phyloP scores from a whole-genome alignment of 1,284 basidiomycete genomes.

The Apiotrichum gamsii region DNA sequence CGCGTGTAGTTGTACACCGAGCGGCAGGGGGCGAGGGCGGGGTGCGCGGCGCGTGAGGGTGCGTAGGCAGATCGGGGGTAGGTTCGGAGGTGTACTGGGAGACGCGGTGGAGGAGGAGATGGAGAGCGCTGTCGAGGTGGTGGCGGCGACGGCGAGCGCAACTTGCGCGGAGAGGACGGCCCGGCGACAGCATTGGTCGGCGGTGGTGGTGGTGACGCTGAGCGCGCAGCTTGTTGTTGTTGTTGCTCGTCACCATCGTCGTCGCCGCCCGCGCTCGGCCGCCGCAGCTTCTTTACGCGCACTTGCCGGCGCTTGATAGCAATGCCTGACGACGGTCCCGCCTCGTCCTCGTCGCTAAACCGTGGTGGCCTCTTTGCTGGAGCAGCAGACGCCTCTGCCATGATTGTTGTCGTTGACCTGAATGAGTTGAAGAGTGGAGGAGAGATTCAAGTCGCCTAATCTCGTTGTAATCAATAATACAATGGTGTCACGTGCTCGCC shows the following conservation, averaged over 20 bases:
- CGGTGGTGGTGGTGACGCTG: conserved; percentile 5
- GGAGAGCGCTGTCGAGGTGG: conserved; percentile 3
- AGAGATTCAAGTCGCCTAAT: too few species aligned
- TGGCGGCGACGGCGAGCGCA: not conserved
- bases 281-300: conserved; percentile 34
- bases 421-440: not conserved
- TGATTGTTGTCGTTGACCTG: not conserved
- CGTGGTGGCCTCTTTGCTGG: conserved; percentile 3
- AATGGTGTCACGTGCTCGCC: conserved; percentile 1
- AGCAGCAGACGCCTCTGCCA: conserved; percentile 2
- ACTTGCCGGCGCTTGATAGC: conserved; percentile 34
- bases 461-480: too few species aligned
- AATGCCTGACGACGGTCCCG: not conserved
- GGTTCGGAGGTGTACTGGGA: not conserved
- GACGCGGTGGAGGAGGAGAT: conserved; percentile 5
- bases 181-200: not conserved
- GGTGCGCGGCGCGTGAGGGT: conserved; percentile 67
- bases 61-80: conserved; percentile 50
- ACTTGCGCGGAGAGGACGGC: not conserved
- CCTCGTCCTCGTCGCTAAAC: not conserved
- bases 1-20: conserved; percentile 89
- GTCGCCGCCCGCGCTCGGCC: conserved; percentile 8
- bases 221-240: not conserved
- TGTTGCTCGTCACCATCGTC: conserved; percentile 4
- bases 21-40: conserved; percentile 69